Evolutionary conservation across 805 yeast species (phyloP), one percentile per base, ranked within the genome.

Genomic region (Saccharomycopsis schoenii): DNA sequence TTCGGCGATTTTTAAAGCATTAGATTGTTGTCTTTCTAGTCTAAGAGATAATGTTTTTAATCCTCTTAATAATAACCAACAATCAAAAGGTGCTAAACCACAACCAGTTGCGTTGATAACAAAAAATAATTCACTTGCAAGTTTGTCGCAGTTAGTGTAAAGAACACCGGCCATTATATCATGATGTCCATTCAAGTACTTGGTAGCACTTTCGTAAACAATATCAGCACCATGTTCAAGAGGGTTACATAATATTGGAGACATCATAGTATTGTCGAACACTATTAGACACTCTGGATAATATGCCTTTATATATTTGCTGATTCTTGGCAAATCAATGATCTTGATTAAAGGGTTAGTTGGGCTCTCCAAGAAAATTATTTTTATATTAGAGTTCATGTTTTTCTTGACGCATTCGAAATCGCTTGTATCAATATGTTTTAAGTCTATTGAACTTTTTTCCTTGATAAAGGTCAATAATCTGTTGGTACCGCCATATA

Each of bases 181-280:
- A 73, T 92, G 98, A 72, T 92, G 98, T 8, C 97, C 97, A 68
- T 91, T 88, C 67, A 92, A 77, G 70, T 89, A 92, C 73, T 92
- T 92, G 52, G 98, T 92, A 15, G 96, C 97, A 12, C 93, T 85
- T 71, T 92, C 98, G 72, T 92, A 93, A 61, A 89, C 96, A 61
- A 92, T 88, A 70, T 92, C 97, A 43, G 85, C 93, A 9, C 94
- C 96, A 66, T 88, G 80, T 67, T 88, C 89, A 66, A 92, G 77
- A 4, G 98, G 97, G 25, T 86, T 80, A 84, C 89, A 84, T 68
- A 86, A 78, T 64, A 92, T 73, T 12, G 97, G 97, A 36, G 96
- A 85, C 96, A 92, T 87, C 98, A 92, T 92, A 62, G 97, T 93
- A 77, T 93, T 92, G 74, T 92, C 97, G 64, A 92, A 92, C 14